phyloP scores from a whole-genome alignment of 179 eudicot species.

The Beta corolliflora region DNA sequence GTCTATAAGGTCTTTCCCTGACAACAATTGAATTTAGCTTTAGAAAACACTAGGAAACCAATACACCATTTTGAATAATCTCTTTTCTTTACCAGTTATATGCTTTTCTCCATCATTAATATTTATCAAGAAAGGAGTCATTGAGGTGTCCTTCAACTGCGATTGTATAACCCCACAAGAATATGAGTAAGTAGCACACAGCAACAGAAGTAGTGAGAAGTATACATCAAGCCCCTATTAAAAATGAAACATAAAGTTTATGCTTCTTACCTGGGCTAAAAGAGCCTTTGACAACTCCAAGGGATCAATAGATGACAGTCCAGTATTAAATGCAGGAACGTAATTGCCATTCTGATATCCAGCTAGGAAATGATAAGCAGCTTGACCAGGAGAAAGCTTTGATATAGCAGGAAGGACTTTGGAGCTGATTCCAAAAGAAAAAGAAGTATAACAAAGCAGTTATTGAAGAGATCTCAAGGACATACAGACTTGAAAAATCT shows the following conservation, averaged over 20 bases:
- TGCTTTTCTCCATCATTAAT: neutral
- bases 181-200: neutral
- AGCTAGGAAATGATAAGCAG: constrained; percentile 17
- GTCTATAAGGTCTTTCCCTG: constrained; percentile 15
- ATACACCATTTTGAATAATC: neutral
- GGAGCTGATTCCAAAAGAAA: constrained; percentile 2
- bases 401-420: constrained; percentile 15
- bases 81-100: constrained; percentile 2
- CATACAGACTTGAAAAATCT: neutral
- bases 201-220: neutral
- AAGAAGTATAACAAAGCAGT: neutral
- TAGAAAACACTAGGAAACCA: neutral
- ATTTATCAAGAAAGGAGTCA: constrained; percentile 8
- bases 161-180: neutral
- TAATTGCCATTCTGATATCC: constrained; percentile 23
- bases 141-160: constrained; percentile 6
- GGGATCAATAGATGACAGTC: constrained; percentile 10
- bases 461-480: neutral
- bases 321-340: constrained; percentile 12
- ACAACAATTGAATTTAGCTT: neutral
- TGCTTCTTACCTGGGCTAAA: constrained; percentile 8
- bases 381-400: constrained; percentile 18
- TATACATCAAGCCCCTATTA: neutral
- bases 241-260: neutral
- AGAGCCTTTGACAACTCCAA: constrained; percentile 20